Conservation (phyloP, 441 rosid species). For the Corymbia calophylla region DNA sequence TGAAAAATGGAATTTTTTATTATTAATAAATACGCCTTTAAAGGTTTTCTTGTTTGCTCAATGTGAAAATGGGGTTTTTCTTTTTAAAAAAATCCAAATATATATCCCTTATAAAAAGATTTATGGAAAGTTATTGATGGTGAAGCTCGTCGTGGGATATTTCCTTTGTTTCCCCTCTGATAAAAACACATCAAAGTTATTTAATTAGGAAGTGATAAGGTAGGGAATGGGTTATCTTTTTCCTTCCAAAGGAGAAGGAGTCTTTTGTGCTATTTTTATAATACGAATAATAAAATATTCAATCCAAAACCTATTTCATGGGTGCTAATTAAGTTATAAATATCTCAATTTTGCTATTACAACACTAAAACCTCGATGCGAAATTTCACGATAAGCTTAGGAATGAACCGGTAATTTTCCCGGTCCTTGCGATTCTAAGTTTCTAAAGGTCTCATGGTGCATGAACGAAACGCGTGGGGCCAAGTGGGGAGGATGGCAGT, state of each 20-base stretch:
- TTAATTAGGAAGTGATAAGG: not conserved
- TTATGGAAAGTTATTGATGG: not conserved
- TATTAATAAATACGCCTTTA: not conserved
- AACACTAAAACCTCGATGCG: fast-evolving
- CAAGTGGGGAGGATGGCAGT: not conserved
- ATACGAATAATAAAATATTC: not conserved
- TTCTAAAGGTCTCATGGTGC: not conserved
- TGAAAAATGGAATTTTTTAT: not conserved
- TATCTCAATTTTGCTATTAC: fast-evolving
- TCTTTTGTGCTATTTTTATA: not conserved
- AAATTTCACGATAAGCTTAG: not conserved
- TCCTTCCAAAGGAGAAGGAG: not conserved
- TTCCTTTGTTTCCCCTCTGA: not conserved
- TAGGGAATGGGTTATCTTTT: not conserved
- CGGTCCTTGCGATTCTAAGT: not conserved
- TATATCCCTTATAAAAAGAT: not conserved
- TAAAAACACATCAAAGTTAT: not conserved
- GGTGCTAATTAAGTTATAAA: fast-evolving
- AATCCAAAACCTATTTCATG: fast-evolving
- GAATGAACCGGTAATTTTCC: not conserved
- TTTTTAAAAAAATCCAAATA: not conserved
- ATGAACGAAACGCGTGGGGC: not conserved
- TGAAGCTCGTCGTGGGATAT: not conserved
- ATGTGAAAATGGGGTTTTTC: not conserved
- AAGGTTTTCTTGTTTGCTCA: not conserved